phyloP scores from a whole-genome alignment of 1,284 basidiomycete genomes.

The Leccinum idahoense region DNA sequence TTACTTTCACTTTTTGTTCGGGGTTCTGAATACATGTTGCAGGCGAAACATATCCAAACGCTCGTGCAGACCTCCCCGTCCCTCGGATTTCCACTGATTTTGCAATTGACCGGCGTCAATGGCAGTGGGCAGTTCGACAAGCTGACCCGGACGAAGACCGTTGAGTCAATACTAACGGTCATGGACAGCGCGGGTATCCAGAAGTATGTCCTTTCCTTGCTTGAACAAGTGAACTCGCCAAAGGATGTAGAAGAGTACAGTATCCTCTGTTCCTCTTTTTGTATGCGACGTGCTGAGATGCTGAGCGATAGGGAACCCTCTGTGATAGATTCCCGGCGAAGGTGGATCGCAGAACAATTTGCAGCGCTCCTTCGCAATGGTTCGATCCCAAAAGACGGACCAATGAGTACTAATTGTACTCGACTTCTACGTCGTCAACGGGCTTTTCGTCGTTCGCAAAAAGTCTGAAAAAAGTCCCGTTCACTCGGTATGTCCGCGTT shows the following conservation, averaged over 20 bases:
- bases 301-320: constrained; percentile 40
- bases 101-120: constrained; percentile 83
- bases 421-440: constrained; percentile 80
- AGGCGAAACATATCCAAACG: constrained; percentile 74
- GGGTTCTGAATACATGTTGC: constrained; percentile 2
- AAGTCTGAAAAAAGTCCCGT: constrained; percentile 65
- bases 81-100: constrained; percentile 80
- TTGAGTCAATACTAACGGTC: constrained; percentile 78
- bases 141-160: constrained; percentile 89
- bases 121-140: constrained; percentile 89
- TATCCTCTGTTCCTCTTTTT: constrained; percentile 3
- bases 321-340: constrained; percentile 50
- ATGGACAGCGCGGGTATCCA: constrained; percentile 76
- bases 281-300: constrained; percentile 11
- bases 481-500: constrained; percentile 42
- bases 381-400: constrained; percentile 64
- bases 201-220: constrained; percentile 72
- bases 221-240: constrained; percentile 55
- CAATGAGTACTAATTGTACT: constrained; percentile 43
- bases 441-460: constrained; percentile 76
- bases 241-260: constrained; percentile 38
- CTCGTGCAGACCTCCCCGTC: constrained; percentile 76
- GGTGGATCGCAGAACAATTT: constrained; percentile 89
- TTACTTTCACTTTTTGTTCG: not conserved
- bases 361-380: constrained; percentile 75